These are phyloP conservation scores for Dryas octopetala DNA, from an alignment of 306 rosid genomes.

Conservation along the genomic window DNA sequence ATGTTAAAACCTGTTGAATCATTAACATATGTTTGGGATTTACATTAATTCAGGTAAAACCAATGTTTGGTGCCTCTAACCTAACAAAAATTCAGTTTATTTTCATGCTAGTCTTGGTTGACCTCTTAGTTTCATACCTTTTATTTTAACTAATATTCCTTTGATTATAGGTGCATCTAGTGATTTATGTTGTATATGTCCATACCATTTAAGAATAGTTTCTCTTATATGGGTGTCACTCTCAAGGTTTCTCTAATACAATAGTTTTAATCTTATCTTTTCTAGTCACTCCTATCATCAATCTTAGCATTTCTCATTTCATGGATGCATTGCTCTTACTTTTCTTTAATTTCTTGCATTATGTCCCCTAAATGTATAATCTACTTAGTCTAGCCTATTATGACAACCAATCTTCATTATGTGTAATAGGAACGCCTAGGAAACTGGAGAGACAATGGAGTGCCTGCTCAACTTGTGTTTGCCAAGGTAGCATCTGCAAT, in stretches of 20 bases:
- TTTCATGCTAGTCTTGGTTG: too few relatives aligned
- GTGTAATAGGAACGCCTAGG: conserved; percentile 76
- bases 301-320: not conserved
- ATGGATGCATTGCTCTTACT: not conserved
- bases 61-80: conserved; percentile 91
- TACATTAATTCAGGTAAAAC: conserved; percentile 53
- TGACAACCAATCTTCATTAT: conserved; percentile 16
- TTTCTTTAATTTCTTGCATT: not conserved
- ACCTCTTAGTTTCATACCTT: too few relatives aligned
- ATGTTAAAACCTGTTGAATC: conserved; percentile 22
- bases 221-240: not conserved
- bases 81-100: conserved; percentile 63
- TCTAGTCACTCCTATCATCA: not conserved
- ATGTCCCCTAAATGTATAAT: not conserved
- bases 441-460: conserved; percentile 79
- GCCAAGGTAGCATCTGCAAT: conserved; percentile 68
- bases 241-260: not conserved
- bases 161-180: not conserved
- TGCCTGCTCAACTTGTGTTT: conserved; percentile 59
- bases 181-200: too few relatives aligned
- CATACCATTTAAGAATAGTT: not conserved
- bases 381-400: not conserved
- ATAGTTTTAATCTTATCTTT: not conserved
- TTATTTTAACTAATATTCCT: too few relatives aligned
- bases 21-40: conserved; percentile 15